Conservation (phyloP, 225 moss, liverwort and hornwort species). For the Bryum argenteum region DNA sequence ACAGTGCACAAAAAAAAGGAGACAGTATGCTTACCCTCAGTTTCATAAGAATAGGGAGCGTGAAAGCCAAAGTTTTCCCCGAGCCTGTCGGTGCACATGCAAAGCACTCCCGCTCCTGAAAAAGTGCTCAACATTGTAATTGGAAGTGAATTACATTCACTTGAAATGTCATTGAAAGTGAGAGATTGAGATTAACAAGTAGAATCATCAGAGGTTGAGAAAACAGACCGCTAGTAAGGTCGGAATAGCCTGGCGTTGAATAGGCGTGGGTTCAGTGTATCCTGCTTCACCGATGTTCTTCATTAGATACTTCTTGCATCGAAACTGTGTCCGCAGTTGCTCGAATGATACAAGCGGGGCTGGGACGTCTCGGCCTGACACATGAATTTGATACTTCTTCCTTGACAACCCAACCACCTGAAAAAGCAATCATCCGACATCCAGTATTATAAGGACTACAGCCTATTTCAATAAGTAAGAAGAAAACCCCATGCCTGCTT, state of each 20-base stretch:
- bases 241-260: slow-evolving; percentile 91
- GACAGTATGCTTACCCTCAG: slow-evolving; percentile 49
- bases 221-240: slow-evolving; percentile 56
- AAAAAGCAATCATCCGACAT: slow-evolving; percentile 12
- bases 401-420: slow-evolving; percentile 61
- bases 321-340: slow-evolving; percentile 68
- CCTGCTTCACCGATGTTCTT: slow-evolving; percentile 65
- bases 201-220: too few relatives aligned
- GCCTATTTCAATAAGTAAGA: too few relatives aligned
- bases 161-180: not conserved
- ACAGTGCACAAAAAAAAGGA: not conserved
- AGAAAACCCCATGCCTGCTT: too few relatives aligned
- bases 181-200: too few relatives aligned
- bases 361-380: slow-evolving; percentile 77
- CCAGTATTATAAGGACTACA: too few relatives aligned
- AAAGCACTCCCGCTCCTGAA: slow-evolving; percentile 82
- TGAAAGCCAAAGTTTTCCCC: slow-evolving; percentile 93
- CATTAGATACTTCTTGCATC: slow-evolving; percentile 63
- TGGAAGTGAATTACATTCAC: not conserved
- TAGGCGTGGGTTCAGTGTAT: slow-evolving; percentile 81
- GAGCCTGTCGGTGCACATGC: slow-evolving; percentile 96
- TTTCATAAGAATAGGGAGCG: slow-evolving; percentile 79
- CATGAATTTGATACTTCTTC: slow-evolving; percentile 79
- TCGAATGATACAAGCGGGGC: slow-evolving; percentile 69
- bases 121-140: too few relatives aligned